Percentiles rank a stretch among this genome's conserved stretches.
Evolutionary conservation across 2,329 filamentous ascomycete genomes (phyloP).

Genomic region (Aspergillus oerlinghausenensis): DNA sequence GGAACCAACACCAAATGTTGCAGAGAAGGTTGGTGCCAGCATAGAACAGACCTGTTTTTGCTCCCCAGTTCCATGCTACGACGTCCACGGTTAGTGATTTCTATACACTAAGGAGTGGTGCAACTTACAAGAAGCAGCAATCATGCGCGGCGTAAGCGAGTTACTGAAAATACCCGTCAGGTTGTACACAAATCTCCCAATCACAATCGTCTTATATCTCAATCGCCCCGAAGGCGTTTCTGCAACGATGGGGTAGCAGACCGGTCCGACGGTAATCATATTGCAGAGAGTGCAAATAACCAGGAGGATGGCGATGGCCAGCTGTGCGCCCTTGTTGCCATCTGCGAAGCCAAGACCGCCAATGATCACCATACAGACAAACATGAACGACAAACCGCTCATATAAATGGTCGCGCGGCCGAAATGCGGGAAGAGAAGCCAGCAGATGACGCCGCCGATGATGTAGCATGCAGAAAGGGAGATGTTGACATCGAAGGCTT

Average conservation of each 20-base stretch:
- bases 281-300: slow-evolving; percentile 52
- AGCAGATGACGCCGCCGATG: slow-evolving; percentile 38
- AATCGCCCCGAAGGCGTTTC: slow-evolving; percentile 52
- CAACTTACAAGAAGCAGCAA: slow-evolving; percentile 19
- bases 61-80: slow-evolving; percentile 33
- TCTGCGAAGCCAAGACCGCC: slow-evolving; percentile 28
- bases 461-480: slow-evolving; percentile 40
- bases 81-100: slow-evolving; percentile 2
- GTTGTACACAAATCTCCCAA: slow-evolving; percentile 49
- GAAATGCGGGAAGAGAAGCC: slow-evolving; percentile 38
- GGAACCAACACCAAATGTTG: slow-evolving; percentile 33
- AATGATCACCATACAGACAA: slow-evolving; percentile 34
- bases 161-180: slow-evolving; percentile 44
- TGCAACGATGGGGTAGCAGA: slow-evolving; percentile 50
- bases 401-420: slow-evolving; percentile 42
- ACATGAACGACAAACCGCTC: slow-evolving; percentile 37
- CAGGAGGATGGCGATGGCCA: slow-evolving; percentile 40
- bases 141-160: slow-evolving; percentile 25
- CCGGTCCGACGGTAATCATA: slow-evolving; percentile 51
- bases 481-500: slow-evolving; percentile 40
- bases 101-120: neutral
- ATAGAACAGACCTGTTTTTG: slow-evolving; percentile 37
- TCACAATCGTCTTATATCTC: slow-evolving; percentile 42
- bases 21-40: slow-evolving; percentile 25
- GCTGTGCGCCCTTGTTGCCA: slow-evolving; percentile 13